Percentiles rank a stretch among this genome's conserved stretches.
Evolutionary conservation across 2,329 filamentous ascomycete genomes (phyloP).

Genomic region (Simplicillium aogashimaense): DNA sequence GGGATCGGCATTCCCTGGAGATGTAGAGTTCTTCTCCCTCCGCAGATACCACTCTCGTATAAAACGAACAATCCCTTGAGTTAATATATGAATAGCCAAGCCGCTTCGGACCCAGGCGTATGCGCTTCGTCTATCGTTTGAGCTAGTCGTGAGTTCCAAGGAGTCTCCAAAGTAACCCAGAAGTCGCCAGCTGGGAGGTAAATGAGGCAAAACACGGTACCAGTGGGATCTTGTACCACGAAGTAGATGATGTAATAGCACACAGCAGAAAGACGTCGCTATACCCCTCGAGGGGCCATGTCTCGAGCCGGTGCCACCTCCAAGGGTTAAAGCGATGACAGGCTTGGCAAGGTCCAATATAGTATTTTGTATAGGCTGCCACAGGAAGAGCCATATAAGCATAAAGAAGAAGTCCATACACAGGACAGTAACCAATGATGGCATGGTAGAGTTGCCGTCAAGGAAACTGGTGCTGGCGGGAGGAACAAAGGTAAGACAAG

Average conservation of each 20-base stretch:
- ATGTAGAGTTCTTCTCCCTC: conserved; percentile 44
- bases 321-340: conserved; percentile 83
- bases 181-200: conserved; percentile 36
- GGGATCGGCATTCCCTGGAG: conserved; percentile 44
- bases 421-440: conserved; percentile 74
- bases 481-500: conserved; percentile 84
- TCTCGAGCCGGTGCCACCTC: conserved; percentile 64
- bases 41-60: conserved; percentile 60
- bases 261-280: conserved; percentile 60
- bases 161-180: conserved; percentile 34
- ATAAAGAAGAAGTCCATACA: conserved; percentile 78
- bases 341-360: conserved; percentile 86
- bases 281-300: conserved; percentile 63
- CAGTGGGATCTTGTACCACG: conserved; percentile 39
- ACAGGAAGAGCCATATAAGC: conserved; percentile 77
- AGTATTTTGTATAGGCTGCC: conserved; percentile 78
- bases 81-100: conserved; percentile 65
- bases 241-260: conserved; percentile 44
- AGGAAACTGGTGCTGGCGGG: conserved; percentile 76
- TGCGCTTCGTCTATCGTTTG: conserved; percentile 48
- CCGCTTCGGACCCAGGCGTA: conserved; percentile 60
- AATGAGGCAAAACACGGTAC: conserved; percentile 32
- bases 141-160: conserved; percentile 26
- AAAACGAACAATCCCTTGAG: conserved; percentile 61
- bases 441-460: conserved; percentile 75